Percentiles rank a stretch among this genome's conserved stretches.
phyloP scores from a whole-genome alignment of 2,329 filamentous ascomycete genomes.

The Verticillium klebahnii region DNA sequence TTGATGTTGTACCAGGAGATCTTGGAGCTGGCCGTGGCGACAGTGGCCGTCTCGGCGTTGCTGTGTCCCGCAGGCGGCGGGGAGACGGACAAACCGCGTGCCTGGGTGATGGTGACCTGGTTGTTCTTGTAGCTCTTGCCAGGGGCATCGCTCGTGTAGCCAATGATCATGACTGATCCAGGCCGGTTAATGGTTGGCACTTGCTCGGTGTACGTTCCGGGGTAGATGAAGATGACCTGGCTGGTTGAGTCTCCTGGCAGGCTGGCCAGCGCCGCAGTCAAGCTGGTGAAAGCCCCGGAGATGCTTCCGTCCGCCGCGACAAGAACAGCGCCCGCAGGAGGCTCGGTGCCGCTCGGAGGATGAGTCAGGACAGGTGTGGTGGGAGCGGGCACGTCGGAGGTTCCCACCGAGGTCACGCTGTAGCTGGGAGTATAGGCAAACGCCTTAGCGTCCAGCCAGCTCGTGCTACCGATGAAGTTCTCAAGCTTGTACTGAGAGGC shows the following conservation, averaged over 20 bases:
- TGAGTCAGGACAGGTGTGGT: constrained; percentile 24
- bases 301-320: constrained; percentile 27
- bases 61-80: constrained; percentile 18
- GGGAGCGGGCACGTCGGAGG: constrained; percentile 1
- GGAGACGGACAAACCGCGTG: constrained; percentile 23
- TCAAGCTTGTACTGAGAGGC: constrained; percentile 28
- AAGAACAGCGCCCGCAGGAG: constrained; percentile 34
- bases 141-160: constrained; percentile 43
- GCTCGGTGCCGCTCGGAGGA: constrained; percentile 33
- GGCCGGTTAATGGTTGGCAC: constrained; percentile 45
- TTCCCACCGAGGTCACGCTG: constrained; percentile 9
- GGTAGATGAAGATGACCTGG: constrained; percentile 30
- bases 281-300: constrained; percentile 19
- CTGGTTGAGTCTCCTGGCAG: constrained; percentile 14
- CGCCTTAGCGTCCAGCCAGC: constrained; percentile 35
- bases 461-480: constrained; percentile 32
- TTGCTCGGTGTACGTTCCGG: constrained; percentile 55
- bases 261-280: constrained; percentile 23
- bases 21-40: constrained; percentile 33
- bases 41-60: constrained; percentile 48
- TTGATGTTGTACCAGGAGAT: constrained; percentile 59
- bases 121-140: constrained; percentile 49
- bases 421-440: constrained; percentile 32
- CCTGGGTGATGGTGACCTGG: constrained; percentile 49
- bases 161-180: constrained; percentile 50